A percentile compares a stretch with the other conserved stretches of the same genome.
Evolutionary conservation across 257 asterid genomes (phyloP).

Genomic region (Osmanthus fragrans): DNA sequence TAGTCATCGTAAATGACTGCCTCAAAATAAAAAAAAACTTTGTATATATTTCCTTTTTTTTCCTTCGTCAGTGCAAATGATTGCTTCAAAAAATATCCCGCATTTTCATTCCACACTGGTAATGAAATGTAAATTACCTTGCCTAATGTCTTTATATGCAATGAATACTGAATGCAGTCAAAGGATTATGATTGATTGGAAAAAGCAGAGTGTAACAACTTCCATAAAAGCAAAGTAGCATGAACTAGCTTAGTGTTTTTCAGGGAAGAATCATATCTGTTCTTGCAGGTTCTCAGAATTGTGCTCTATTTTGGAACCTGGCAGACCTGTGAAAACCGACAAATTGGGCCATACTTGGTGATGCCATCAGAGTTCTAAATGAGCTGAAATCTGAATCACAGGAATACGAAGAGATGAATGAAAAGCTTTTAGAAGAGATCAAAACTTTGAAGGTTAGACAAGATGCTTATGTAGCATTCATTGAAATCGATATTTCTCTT

Average conservation of each 20-base stretch:
- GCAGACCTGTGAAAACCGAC: constrained; percentile 77
- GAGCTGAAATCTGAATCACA: constrained; percentile 69
- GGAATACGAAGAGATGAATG: constrained; percentile 65
- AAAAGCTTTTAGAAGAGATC: constrained; percentile 76
- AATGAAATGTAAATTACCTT: background rate
- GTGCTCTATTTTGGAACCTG: constrained; percentile 77
- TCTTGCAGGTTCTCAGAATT: constrained; percentile 73
- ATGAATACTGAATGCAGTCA: constrained; percentile 8
- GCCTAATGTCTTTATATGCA: background rate
- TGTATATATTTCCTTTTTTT: constrained; percentile 5
- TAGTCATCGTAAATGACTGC: background rate
- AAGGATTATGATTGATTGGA: background rate
- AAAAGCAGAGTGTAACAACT: background rate
- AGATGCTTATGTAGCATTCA: background rate
- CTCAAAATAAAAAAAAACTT: background rate
- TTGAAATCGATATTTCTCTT: background rate
- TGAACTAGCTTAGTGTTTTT: background rate
- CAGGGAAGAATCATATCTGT: constrained; percentile 1
- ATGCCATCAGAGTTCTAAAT: constrained; percentile 67
- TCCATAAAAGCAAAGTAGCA: background rate
- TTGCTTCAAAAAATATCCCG: background rate
- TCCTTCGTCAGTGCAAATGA: background rate
- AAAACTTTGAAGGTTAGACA: constrained; percentile 69
- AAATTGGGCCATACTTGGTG: constrained; percentile 76
- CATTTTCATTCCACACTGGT: background rate